Evolutionary conservation across 2,329 filamentous ascomycete genomes (phyloP), one percentile per base, ranked within the genome.

Genomic region (Verticillium dahliae): DNA sequence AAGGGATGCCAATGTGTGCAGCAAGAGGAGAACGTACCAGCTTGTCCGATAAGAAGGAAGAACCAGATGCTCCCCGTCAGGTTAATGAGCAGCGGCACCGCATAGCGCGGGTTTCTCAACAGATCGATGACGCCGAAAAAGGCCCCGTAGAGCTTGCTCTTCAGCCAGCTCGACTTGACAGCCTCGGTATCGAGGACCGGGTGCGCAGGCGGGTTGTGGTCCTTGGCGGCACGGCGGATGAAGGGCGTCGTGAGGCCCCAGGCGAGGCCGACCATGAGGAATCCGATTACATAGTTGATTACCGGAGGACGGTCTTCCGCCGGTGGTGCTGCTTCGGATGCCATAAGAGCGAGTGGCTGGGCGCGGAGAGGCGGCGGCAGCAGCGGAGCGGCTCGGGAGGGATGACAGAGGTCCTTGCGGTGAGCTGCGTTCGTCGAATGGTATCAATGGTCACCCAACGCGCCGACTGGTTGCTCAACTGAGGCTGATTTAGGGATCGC

Each of bases 31-130:
- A 62, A 83, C 89, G 68, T 76, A 96, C 92, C 92, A 69, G 93
- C 93, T 74, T 95, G 86, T 6, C 94, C 94, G 76, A 98, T 94
- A 66, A 98, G 80, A 67, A 98, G 76, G 69, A 98, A 98, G 76
- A 98, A 98, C 94, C 94, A 98, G 61, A 97, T 83, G 71, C 92
- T 96, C 35, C 94, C 94, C 2, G 94, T 97, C 60, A 98, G 77
- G 73, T 98, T 98, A 62, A 97, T 76, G 59, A 97, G 76, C 67
- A 98, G 76, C 22, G 94, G 94, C 33, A 96, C 77, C 6, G 92
- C 90, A 75, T 98, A 98, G 18, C 85, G 84, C 39, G 93, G 93
- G 67, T 92, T 92, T 62, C 84, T 81, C 59, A 98, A 76, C 62
- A 97, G 79, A 71, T 97, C 93, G 13, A 87, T 70, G 1, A 94